Conservation (phyloP, 345 rosid species). For the Hevea brasiliensis region DNA sequence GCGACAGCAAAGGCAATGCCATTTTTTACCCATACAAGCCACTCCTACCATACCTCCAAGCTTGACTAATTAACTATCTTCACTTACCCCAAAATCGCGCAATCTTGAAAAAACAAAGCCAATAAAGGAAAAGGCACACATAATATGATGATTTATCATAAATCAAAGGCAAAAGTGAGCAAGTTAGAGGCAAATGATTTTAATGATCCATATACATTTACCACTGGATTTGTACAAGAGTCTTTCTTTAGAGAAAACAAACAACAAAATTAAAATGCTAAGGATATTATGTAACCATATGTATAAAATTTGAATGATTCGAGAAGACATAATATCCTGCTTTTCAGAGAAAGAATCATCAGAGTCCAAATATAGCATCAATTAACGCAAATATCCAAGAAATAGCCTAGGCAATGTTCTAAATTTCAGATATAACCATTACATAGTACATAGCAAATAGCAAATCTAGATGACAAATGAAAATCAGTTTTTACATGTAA, state of each 20-base stretch:
- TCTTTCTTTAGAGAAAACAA: background rate
- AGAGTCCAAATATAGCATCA: background rate
- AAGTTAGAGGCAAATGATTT: background rate
- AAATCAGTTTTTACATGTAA: background rate
- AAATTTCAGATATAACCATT: background rate
- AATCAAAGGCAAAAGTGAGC: background rate
- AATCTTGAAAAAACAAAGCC: background rate
- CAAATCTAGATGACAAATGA: background rate
- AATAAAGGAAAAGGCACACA: background rate
- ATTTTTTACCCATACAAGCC: background rate
- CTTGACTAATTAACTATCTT: background rate
- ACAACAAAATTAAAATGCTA: no score
- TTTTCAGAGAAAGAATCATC: background rate
- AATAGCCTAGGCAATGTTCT: background rate
- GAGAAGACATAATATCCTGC: background rate
- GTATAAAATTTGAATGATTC: background rate
- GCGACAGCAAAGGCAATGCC: background rate
- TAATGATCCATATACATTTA: background rate
- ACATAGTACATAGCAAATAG: background rate
- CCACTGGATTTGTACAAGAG: background rate
- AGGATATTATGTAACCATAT: no score
- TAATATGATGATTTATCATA: background rate
- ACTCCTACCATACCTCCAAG: background rate
- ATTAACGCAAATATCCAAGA: background rate
- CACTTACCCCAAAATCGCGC: background rate